Evolutionary conservation across 208 protist species (phyloP).

Genomic region (Entamoeba moshkovskii): DNA sequence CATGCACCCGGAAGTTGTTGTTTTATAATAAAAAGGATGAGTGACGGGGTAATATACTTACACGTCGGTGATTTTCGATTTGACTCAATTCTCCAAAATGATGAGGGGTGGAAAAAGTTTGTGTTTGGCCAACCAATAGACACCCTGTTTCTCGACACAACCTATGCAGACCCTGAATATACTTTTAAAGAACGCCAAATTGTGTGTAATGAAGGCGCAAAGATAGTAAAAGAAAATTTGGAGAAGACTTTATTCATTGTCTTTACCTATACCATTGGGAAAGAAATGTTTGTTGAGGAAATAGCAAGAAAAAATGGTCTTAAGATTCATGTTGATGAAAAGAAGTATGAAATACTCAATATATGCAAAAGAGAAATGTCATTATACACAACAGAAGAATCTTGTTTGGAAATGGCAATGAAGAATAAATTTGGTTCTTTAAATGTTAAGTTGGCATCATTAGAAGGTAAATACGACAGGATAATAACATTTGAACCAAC

Average conservation of each 20-base stretch:
- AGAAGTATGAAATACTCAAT: not conserved
- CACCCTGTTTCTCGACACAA: not conserved
- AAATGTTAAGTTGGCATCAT: not conserved
- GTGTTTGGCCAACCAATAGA: not conserved
- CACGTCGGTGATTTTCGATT: slow-evolving; percentile 7
- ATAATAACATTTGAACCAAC: not conserved
- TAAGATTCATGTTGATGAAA: not conserved
- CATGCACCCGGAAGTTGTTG: not conserved
- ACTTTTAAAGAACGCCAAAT: not conserved
- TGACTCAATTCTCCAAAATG: not conserved
- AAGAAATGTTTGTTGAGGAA: not conserved
- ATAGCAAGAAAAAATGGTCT: not conserved
- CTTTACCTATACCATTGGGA: not conserved
- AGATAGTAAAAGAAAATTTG: not conserved
- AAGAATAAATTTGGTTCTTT: not conserved
- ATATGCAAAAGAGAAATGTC: not conserved
- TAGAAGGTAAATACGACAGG: not conserved
- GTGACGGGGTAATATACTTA: not conserved
- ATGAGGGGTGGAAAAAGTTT: not conserved
- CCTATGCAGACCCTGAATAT: not conserved
- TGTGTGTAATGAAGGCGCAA: not conserved
- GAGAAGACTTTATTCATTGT: not conserved
- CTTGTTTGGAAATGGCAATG: not conserved
- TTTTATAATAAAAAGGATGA: not conserved
- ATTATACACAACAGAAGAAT: not conserved